These are phyloP conservation scores for Euphorbia tirucalli DNA, from an alignment of 345 rosid genomes.

Conservation along the genomic window DNA sequence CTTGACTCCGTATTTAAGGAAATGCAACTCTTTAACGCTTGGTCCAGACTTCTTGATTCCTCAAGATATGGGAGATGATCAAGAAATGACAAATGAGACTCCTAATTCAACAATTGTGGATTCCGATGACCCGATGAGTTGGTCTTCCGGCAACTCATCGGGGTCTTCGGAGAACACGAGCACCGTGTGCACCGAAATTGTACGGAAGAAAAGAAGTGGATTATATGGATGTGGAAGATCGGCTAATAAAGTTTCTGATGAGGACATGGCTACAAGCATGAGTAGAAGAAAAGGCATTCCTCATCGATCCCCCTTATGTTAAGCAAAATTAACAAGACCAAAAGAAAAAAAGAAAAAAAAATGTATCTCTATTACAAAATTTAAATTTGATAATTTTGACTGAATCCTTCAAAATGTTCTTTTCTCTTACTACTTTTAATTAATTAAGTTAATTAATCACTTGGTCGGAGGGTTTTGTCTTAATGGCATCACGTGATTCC, in stretches of 20 bases:
- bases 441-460: constrained; percentile 39
- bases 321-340: constrained; percentile 11
- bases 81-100: constrained; percentile 49
- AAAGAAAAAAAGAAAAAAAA: constrained; percentile 14
- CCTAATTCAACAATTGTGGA: constrained; percentile 68
- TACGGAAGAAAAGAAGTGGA: constrained; percentile 73
- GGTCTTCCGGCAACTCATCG: constrained; percentile 55
- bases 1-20: constrained; percentile 59
- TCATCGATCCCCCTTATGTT: constrained; percentile 86
- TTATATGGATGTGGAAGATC: constrained; percentile 60
- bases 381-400: constrained; percentile 23
- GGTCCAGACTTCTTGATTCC: constrained; percentile 90
- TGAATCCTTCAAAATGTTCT: constrained; percentile 20
- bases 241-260: constrained; percentile 45
- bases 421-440: constrained; percentile 1
- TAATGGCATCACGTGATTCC: constrained; percentile 90
- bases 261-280: constrained; percentile 60
- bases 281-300: constrained; percentile 94
- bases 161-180: constrained; percentile 51
- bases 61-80: constrained; percentile 68
- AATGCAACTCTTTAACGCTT: constrained; percentile 64
- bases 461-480: constrained; percentile 70
- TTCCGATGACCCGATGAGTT: constrained; percentile 72
- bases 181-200: constrained; percentile 38
- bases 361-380: not conserved